phyloP scores from a whole-genome alignment of 2,329 filamentous ascomycete species.

The Sordariomycetes sp. region DNA sequence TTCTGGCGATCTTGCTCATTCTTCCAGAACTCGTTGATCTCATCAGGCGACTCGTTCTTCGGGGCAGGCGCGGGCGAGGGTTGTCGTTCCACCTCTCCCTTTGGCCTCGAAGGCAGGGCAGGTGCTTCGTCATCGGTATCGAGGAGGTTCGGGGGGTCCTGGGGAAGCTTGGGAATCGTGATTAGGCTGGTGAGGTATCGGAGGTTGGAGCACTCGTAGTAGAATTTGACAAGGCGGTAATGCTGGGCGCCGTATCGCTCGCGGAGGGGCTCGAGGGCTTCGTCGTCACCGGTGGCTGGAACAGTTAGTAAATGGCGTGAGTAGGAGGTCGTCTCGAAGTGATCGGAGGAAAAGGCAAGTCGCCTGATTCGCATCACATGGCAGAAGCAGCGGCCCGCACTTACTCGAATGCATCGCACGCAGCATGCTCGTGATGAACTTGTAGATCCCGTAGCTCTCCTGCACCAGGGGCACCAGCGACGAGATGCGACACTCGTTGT shows the following conservation, averaged over 20 bases:
- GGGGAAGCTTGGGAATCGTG: slow-evolving; percentile 87
- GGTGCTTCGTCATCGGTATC: slow-evolving; percentile 76
- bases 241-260: slow-evolving; percentile 90
- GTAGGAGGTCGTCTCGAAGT: background rate
- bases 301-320: background rate
- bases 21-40: slow-evolving; percentile 98
- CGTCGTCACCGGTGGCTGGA: slow-evolving; percentile 77
- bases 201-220: slow-evolving; percentile 97
- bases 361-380: background rate
- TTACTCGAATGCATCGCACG: slow-evolving; percentile 91
- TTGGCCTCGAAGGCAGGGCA: slow-evolving; percentile 69
- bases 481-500: slow-evolving; percentile 95
- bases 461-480: slow-evolving; percentile 86
- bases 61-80: slow-evolving; percentile 57
- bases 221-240: slow-evolving; percentile 92
- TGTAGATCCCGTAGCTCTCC: slow-evolving; percentile 98
- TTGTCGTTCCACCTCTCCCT: slow-evolving; percentile 54
- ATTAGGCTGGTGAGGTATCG: slow-evolving; percentile 94
- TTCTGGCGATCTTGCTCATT: slow-evolving; percentile 83
- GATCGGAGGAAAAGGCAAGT: background rate
- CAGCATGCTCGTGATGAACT: slow-evolving; percentile 99
- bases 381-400: slow-evolving; percentile 15
- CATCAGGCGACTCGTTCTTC: slow-evolving; percentile 67
- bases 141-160: slow-evolving; percentile 82
- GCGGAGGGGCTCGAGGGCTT: slow-evolving; percentile 78